Evolutionary conservation across 2,329 filamentous ascomycete species (phyloP), one percentile per base, ranked within the genome.

Genomic region (Shiraia bambusicola): DNA sequence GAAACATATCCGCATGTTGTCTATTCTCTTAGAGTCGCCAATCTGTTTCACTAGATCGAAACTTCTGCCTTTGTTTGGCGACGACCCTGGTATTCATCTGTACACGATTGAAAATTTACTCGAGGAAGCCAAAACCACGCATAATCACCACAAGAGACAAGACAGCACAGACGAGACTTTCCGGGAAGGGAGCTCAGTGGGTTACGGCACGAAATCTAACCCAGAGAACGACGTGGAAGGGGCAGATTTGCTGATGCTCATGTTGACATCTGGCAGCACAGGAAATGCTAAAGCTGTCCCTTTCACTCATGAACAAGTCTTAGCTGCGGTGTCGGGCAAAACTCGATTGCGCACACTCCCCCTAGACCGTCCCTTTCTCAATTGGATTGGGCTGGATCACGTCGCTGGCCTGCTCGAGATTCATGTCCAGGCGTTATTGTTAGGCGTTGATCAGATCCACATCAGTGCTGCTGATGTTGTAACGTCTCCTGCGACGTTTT

Each of bases 231-330:
- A 8, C 8, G 8, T 22, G 4, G 8, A 22, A 22, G 19, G 19
- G 4, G 19, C 4, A 22, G 19, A 22, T 22, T 22, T 22, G 19
- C 4, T 22, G 19, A 22, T 22, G 19, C 19, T 22, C 19, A 22
- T 79, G 73, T 61, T 81, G 3, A 80, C 77, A 1, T 80, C 76
- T 1, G 77, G 78, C 3, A 76, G 71, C 48, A 76, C 73, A 13
- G 76, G 76, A 2, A 69, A 72, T 36, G 63, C 74, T 3, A 81
- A 80, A 53, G 76, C 75, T 0, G 77, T 80, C 0, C 49, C 45
- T 1, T 61, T 79, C 1, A 66, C 57, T 0, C 71, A 78, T 40
- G 36, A 44, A 0, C 75, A 79, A 51, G 49, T 79, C 0, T 31
- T 76, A 0, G 50, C 68, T 22, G 19, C 19, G 8, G 19, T 22